Evolutionary conservation across 164 flowering plant species (phyloP).

Genomic region (Euptelea pleiosperma): DNA sequence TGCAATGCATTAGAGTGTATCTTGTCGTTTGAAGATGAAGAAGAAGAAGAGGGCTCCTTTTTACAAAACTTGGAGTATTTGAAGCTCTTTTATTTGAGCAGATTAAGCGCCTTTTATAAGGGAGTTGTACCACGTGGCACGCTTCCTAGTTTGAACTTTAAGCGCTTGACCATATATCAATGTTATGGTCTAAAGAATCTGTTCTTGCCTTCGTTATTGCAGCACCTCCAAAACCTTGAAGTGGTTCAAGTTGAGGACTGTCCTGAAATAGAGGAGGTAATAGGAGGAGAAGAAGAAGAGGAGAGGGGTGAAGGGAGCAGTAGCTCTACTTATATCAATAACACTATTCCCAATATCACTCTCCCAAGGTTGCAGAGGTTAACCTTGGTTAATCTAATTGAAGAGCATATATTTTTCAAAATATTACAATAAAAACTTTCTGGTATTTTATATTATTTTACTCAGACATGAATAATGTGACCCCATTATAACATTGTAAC

Average conservation of each 20-base stretch:
- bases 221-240: constrained; percentile 9
- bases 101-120: no score
- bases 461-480: no score
- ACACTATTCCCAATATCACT: not conserved
- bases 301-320: no score
- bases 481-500: no score
- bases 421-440: no score
- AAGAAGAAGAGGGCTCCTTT: no score
- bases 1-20: no score
- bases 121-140: not conserved
- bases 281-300: constrained; percentile 3
- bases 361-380: constrained; percentile 11
- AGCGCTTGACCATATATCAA: not conserved
- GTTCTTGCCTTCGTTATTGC: not conserved
- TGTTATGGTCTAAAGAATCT: constrained; percentile 7
- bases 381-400: not conserved
- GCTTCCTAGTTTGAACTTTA: not conserved
- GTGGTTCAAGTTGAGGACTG: not conserved
- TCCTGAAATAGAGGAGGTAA: not conserved
- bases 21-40: no score
- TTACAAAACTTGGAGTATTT: no score
- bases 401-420: no score
- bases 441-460: no score
- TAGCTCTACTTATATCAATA: not conserved
- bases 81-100: no score